Evolutionary conservation across 495 filamentous ascomycete genomes (phyloP).

Genomic region (Delitschia confertaspora): DNA sequence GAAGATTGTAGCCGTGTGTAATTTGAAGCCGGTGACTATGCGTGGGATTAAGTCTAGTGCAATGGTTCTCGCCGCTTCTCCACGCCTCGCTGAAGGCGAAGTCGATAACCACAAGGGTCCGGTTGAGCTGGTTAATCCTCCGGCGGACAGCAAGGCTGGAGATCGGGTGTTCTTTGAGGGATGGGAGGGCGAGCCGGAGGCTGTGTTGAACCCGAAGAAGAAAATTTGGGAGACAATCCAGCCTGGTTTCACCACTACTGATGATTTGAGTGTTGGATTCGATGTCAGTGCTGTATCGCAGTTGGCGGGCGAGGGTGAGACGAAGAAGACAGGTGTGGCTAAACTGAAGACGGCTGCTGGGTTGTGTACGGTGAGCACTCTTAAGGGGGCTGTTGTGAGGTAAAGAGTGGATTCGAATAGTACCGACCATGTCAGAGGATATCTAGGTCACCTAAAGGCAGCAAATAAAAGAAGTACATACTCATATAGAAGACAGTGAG

Average conservation of each 20-base stretch:
- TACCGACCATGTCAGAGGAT: too few relatives aligned
- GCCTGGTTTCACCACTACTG: slow-evolving; percentile 85
- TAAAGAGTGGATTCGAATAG: too few relatives aligned
- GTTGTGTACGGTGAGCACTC: slow-evolving; percentile 32
- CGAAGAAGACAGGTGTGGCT: slow-evolving; percentile 30
- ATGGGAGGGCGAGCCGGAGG: slow-evolving; percentile 86
- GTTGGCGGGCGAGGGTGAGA: slow-evolving; percentile 49
- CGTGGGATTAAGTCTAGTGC: slow-evolving; percentile 89
- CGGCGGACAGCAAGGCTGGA: slow-evolving; percentile 66
- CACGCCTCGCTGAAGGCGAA: slow-evolving; percentile 62
- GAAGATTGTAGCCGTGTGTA: slow-evolving; percentile 90
- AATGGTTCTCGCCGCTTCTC: slow-evolving; percentile 95
- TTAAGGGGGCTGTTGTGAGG: slow-evolving; percentile 32
- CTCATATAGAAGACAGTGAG: too few relatives aligned
- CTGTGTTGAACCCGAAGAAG: slow-evolving; percentile 94
- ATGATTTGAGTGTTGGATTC: slow-evolving; percentile 67
- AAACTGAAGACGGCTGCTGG: slow-evolving; percentile 36
- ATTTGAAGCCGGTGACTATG: slow-evolving; percentile 98
- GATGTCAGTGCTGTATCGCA: slow-evolving; percentile 54
- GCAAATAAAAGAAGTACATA: too few relatives aligned
- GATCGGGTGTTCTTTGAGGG: slow-evolving; percentile 89
- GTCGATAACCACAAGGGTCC: slow-evolving; percentile 83
- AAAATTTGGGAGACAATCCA: slow-evolving; percentile 96
- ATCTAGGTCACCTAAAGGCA: too few relatives aligned
- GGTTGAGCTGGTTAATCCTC: slow-evolving; percentile 85